A percentile compares a stretch with the other conserved stretches of the same genome.
These are phyloP conservation scores for Syzygium aromaticum DNA, from an alignment of 345 rosid genomes.

Conservation along the genomic window DNA sequence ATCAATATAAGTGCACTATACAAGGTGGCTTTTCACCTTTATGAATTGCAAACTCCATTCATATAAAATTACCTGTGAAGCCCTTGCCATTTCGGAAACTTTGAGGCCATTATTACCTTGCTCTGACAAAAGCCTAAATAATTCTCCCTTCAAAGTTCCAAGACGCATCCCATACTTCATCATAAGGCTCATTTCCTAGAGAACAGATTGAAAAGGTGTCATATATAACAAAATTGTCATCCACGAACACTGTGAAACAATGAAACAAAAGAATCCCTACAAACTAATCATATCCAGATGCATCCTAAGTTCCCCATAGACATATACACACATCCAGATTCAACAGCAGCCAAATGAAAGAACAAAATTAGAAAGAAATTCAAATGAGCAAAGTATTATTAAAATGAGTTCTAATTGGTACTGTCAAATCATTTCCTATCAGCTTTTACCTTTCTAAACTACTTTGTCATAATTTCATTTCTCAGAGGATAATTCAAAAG, in stretches of 20 bases:
- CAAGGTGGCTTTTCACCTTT: background rate
- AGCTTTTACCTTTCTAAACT: background rate
- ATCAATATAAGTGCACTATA: background rate
- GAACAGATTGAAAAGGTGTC: background rate
- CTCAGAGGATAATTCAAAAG: background rate
- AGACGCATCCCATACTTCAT: slow-evolving; percentile 53
- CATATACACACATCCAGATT: slow-evolving; percentile 1
- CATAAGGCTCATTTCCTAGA: slow-evolving; percentile 79
- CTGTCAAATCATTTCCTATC: background rate
- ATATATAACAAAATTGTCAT: background rate
- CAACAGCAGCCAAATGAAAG: background rate
- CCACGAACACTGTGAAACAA: background rate
- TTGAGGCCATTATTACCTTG: slow-evolving; percentile 66
- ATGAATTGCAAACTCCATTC: background rate
- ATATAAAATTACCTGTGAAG: slow-evolving; percentile 37
- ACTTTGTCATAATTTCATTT: background rate
- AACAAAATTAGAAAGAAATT: background rate
- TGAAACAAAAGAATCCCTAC: background rate
- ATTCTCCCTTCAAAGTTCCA: slow-evolving; percentile 78
- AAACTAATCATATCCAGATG: background rate
- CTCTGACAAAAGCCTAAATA: slow-evolving; percentile 53
- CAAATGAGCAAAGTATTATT: background rate
- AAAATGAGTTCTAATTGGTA: background rate
- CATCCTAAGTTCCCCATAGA: background rate
- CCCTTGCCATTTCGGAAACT: slow-evolving; percentile 64